Base-by-base conservation (phyloP, 108 stramenopile species). In the Schizochytrium sp. region DNA sequence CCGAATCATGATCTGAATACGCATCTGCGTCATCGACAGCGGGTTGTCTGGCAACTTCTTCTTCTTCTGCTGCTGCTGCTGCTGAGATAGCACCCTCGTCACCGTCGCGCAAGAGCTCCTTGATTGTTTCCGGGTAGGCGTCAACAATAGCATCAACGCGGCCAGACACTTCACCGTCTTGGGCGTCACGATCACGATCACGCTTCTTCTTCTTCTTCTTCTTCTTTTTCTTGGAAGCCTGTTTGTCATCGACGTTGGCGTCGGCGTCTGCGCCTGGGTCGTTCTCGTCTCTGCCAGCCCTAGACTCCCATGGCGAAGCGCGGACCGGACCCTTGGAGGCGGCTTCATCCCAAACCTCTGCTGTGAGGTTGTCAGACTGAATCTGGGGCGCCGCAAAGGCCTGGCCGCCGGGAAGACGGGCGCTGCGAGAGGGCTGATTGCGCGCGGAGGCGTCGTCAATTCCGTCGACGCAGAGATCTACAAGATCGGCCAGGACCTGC, bases 391-490 rank as follows among this genome's bases (percentile, higher is more conserved):
- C 48, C 2, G 51, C 45, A 1, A 83, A 83, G n/a, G 51, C 51
- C 76, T 83, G 76, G 18, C 76, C 76, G 6, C 76, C 76, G 19
- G 76, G 76, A 18, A 53, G 16, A 6, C 48, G 6, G 48, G 76
- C 76, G 3, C 16, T 45, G 8, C 63, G 63, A 8, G 63, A 69
- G 45, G 48, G 19, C 0, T 12, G n/a, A 18, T 28, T 45, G n/a
- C 76, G 45, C n/a, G 51, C 76, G 51, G 12, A 19, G 51, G 76
- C 25, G 48, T 47, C 45, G 76, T 83, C 76, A 45, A 83, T 83
- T 1, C 76, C 76, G 51, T 83, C 51, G 45, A 83, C 76, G 51
- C 76, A 83, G 76, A 83, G 76, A 18, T 83, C 76, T 6, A 83
- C 76, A 1, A 83, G 76, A 12, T 83, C 76, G 10, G 76, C 45